Evolutionary conservation across 306 rosid species (phyloP).

Genomic region (Senna tora): DNA sequence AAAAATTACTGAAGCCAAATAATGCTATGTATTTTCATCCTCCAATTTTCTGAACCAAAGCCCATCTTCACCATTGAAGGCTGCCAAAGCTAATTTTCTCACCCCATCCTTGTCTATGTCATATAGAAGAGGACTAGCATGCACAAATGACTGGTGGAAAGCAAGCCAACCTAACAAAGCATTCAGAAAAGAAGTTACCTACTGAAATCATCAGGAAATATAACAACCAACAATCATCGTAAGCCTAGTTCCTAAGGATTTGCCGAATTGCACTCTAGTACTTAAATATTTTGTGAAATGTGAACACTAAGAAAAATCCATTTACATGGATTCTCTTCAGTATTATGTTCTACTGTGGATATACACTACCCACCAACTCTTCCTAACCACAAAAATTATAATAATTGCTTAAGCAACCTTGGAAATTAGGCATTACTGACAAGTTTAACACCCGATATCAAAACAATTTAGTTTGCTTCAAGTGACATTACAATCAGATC

Average conservation of each 20-base stretch:
- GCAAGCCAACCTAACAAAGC: constrained; percentile 95
- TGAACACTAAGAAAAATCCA: background rate
- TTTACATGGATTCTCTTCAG: constrained; percentile 21
- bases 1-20: no score
- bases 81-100: constrained; percentile 92
- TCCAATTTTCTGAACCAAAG: no score
- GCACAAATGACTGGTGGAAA: constrained; percentile 98
- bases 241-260: constrained; percentile 29
- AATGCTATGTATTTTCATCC: no score
- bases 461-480: background rate
- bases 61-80: constrained; percentile 98
- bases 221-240: constrained; percentile 9
- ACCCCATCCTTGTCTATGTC: constrained; percentile 99
- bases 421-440: constrained; percentile 13
- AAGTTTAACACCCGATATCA: constrained; percentile 5
- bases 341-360: background rate
- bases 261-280: constrained; percentile 11
- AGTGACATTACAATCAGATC: no score
- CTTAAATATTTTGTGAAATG: background rate
- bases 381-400: constrained; percentile 18
- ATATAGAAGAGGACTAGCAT: constrained; percentile 88
- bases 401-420: constrained; percentile 1
- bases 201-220: constrained; percentile 25
- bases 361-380: constrained; percentile 24
- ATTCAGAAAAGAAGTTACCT: constrained; percentile 38